These are phyloP conservation scores for Dendrobium officinale DNA, from an alignment of 106 monocot species.

Conservation along the genomic window DNA sequence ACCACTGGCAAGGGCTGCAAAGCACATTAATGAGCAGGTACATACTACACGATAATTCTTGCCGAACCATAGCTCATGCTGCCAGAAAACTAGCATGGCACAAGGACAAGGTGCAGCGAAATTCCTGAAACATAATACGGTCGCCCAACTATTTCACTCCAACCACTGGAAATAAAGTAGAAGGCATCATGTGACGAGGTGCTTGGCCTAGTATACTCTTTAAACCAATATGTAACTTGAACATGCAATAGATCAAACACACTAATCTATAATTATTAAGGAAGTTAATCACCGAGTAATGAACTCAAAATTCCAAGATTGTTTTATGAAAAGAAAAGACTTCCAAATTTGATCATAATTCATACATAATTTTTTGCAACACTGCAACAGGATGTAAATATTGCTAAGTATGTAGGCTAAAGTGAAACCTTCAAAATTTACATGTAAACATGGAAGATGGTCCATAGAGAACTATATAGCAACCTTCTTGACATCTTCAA, in stretches of 20 bases:
- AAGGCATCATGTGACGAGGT: not conserved
- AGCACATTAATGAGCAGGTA: not conserved
- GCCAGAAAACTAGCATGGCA: not conserved
- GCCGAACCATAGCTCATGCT: not conserved
- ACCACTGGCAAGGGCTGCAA: not conserved
- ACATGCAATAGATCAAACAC: not conserved
- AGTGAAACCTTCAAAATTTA: not conserved
- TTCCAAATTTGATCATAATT: not conserved
- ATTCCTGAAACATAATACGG: not conserved
- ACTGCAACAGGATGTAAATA: not conserved
- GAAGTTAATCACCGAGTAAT: not conserved
- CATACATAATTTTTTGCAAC: not conserved
- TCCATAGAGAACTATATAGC: conserved; percentile 7
- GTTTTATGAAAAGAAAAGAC: not conserved
- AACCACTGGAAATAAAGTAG: not conserved
- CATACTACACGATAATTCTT: not conserved
- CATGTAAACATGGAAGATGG: not conserved
- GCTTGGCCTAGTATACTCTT: not conserved
- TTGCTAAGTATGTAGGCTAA: not conserved
- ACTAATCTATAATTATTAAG: not conserved
- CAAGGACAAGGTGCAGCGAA: not conserved
- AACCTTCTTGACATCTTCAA: conserved; percentile 74
- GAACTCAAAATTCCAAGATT: not conserved
- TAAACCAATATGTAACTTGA: not conserved
- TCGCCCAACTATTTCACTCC: not conserved